Conservation (phyloP, 31 red algal species). For the Porphyra umbilicalis region DNA sequence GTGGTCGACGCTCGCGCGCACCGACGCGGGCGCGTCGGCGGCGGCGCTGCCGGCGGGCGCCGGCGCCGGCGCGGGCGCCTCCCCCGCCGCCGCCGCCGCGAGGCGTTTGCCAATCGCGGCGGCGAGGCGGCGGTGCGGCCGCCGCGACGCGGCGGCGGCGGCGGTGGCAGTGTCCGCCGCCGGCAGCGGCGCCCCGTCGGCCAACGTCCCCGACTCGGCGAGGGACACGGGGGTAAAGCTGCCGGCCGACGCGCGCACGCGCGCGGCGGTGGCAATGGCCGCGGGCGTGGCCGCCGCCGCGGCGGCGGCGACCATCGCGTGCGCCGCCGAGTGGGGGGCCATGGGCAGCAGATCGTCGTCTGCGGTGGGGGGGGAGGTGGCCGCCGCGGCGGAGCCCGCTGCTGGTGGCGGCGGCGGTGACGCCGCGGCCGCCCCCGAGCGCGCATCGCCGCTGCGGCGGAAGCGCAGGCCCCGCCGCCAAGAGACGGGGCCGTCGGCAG, state of each 20-base stretch:
- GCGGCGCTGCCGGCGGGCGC: not conserved
- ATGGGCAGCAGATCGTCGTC: not conserved
- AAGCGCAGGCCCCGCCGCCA: not conserved
- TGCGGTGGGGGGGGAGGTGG: not conserved
- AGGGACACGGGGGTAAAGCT: not conserved
- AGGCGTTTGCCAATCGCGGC: too few relatives aligned
- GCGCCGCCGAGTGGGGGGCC: not conserved
- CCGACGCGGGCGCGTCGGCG: not conserved
- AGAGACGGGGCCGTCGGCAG: too few relatives aligned
- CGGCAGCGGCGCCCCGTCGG: too few relatives aligned
- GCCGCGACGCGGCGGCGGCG: too few relatives aligned
- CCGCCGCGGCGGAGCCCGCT: too few relatives aligned
- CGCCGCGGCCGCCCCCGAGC: not conserved
- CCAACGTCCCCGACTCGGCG: too few relatives aligned
- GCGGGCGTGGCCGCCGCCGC: not conserved
- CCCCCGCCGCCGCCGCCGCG: not conserved
- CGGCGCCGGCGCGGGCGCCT: not conserved
- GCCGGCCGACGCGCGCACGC: not conserved
- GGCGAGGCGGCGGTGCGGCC: too few relatives aligned
- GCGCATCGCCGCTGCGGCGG: not conserved
- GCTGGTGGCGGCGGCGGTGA: too few relatives aligned
- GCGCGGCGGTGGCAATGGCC: not conserved
- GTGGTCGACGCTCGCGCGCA: not conserved
- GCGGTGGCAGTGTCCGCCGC: too few relatives aligned
- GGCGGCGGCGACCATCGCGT: not conserved